Evolutionary conservation across 148 eudicot species (phyloP), one percentile per base, ranked within the genome.

Genomic region (Pharnaceum exiguum): DNA sequence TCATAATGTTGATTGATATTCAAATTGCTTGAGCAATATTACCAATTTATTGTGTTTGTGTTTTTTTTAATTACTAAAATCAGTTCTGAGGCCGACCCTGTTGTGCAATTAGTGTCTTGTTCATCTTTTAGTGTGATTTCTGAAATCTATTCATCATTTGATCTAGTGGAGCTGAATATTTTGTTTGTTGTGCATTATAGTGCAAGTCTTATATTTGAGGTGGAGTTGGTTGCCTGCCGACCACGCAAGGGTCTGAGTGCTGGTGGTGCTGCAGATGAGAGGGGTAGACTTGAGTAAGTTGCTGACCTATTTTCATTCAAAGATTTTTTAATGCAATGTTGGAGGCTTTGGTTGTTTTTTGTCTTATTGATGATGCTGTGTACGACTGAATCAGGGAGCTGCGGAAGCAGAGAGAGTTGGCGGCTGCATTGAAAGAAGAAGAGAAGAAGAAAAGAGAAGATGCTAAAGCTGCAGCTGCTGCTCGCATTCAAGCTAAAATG

Each of bases 401-500:
- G 62, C 85, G 82, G 77, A 88, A 80, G 71, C 96, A 93, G 68
- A 79, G 98, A 71, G 98, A 93, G 62, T 17, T 62, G 35, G 83
- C 96, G 13, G 95, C 95, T 72, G 77, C 95, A 42, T n/a, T 51
- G 36, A 93, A 93, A 65, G 95, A 93, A 80, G 98, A 93, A 72
- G 98, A 93, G 71, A 93, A 83, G 80, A 93, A 93, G 83, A 85
- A 81, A 69, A 64, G 96, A 19, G 98, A 88, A 64, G 96, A 93
- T 59, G 98, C 98, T 23, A 93, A 93, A 74, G 96, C 98, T 17
- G 95, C 98, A 0, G 98, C 98, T 12, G 88, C 98, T 50, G 98
- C 98, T 63, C 91, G 96, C 59, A 81, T 91, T 44, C 97, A 87
- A 77, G 96, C 97, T 58, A 91, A 91, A 80, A 56, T 91, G 76